These are phyloP conservation scores for Schwanniomyces yamadae DNA, from an alignment of 805 yeast genomes.

Conservation along the genomic window DNA sequence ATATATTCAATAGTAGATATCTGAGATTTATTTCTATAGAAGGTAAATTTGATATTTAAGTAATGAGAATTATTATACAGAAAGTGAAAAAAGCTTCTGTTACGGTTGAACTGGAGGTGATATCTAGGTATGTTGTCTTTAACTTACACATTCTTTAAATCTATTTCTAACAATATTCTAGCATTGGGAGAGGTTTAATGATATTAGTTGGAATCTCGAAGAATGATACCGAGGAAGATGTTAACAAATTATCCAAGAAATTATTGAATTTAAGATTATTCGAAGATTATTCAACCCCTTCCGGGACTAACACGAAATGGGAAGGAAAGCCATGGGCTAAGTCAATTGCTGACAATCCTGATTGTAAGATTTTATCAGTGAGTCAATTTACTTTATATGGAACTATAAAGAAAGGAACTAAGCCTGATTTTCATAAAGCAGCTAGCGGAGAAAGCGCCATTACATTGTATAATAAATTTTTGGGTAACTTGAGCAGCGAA, in stretches of 20 bases:
- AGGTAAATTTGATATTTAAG: no score
- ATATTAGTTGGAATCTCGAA: constrained; percentile 81
- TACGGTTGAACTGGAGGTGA: constrained; percentile 65
- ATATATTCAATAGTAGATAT: no score
- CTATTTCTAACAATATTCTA: constrained; percentile 3
- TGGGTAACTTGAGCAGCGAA: constrained; percentile 45
- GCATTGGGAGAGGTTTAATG: constrained; percentile 70
- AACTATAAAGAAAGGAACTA: constrained; percentile 82
- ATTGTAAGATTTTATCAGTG: constrained; percentile 77
- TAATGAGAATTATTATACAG: constrained; percentile 88
- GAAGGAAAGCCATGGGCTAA: constrained; percentile 76
- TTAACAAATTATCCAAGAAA: constrained; percentile 65
- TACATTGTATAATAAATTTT: constrained; percentile 53
- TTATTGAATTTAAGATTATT: constrained; percentile 66
- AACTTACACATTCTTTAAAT: background rate
- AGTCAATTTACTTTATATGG: constrained; percentile 93
- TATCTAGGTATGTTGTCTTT: constrained; percentile 52
- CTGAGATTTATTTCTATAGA: no score
- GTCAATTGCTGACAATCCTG: constrained; percentile 54
- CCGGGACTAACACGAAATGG: constrained; percentile 46
- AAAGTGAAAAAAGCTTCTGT: constrained; percentile 88
- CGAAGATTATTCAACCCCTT: constrained; percentile 53
- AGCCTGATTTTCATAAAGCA: constrained; percentile 92
- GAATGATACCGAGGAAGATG: constrained; percentile 75
- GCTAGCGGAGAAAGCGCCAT: constrained; percentile 69